Conservation (phyloP, 2,329 filamentous ascomycete genomes). For the Diaporthe caulivora region DNA sequence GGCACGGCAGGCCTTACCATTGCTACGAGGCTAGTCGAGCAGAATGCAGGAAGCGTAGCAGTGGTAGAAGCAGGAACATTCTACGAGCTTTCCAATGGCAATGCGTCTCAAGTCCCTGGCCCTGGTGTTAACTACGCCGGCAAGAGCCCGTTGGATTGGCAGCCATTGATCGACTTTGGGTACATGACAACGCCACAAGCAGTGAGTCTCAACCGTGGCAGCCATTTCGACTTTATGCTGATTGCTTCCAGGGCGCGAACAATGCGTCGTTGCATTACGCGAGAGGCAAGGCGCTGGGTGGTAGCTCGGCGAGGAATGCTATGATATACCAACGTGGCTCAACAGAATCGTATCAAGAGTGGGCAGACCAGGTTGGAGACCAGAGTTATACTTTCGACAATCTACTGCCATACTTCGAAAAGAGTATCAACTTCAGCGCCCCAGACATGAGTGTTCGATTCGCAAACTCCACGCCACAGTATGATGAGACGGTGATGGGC, state of each 20-base stretch:
- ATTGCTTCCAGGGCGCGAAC: neutral
- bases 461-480: conserved; percentile 20
- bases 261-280: conserved; percentile 22
- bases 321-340: conserved; percentile 24
- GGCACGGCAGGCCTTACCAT: conserved; percentile 21
- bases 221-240: neutral
- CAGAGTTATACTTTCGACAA: conserved; percentile 27
- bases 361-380: conserved; percentile 32
- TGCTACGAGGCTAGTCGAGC: conserved; percentile 5
- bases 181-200: conserved; percentile 26
- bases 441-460: conserved; percentile 14
- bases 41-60: neutral
- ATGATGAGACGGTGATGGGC: neutral
- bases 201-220: conserved; percentile 6
- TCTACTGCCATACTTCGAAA: conserved; percentile 20
- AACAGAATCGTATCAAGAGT: conserved; percentile 1
- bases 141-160: neutral
- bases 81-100: conserved; percentile 10
- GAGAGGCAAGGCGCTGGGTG: conserved; percentile 9
- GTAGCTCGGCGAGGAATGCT: conserved; percentile 15
- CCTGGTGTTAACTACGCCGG: conserved; percentile 5
- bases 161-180: conserved; percentile 23
- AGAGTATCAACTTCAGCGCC: conserved; percentile 31
- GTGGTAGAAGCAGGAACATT: conserved; percentile 22
- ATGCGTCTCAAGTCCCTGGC: neutral